Evolutionary conservation across 2,329 filamentous ascomycete genomes (phyloP), one percentile per base, ranked within the genome.

Genomic region (Calonectria pseudoreteaudii): DNA sequence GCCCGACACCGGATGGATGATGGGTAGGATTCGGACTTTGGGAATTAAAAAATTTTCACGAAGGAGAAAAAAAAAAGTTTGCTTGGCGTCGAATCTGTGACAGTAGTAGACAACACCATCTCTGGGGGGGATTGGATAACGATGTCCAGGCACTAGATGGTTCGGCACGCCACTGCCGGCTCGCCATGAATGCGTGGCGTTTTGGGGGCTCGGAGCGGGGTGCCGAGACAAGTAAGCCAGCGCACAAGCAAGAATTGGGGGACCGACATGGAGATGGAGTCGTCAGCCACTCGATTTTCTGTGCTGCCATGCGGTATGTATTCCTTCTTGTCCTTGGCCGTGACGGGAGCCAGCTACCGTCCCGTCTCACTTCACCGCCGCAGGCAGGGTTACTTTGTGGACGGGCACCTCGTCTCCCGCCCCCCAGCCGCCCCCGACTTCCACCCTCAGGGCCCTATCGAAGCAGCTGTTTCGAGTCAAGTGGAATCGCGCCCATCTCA

Each of bases 151-250:
- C 44, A 47, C 44, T n/a, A 23, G 44, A 47, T 36, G 28, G 36
- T 53, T 47, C 66, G 50, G 66, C 50, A 28, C 34, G 52, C 69
- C 52, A 60, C 62, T 71, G 20, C 41, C 44, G 62, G 28, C 47
- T 62, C 31, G 10, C 66, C 7, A 72, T 68, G 66, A 66, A 66
- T 47, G 47, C 26, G 66, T 73, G 66, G 71, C 66, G 66, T 62
- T 66, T 44, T n/a, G 16, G 41, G 56, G 47, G 10, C 60, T 65
- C 47, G 58, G 68, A 28, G 30, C 68, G 56, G 68, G 50, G 28
- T 30, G 36, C n/a, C 23, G 41, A 64, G 30, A 18, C 13, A 47
- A 47, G 44, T n/a, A 47, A 23, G 44, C 38, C 38, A 44, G 38
- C 44, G 5, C n/a, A 11, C 13, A 4, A 28, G 56, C 5, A 20